Base-by-base conservation (phyloP, 2,329 filamentous ascomycete genomes). In the Trichothecium roseum region DNA sequence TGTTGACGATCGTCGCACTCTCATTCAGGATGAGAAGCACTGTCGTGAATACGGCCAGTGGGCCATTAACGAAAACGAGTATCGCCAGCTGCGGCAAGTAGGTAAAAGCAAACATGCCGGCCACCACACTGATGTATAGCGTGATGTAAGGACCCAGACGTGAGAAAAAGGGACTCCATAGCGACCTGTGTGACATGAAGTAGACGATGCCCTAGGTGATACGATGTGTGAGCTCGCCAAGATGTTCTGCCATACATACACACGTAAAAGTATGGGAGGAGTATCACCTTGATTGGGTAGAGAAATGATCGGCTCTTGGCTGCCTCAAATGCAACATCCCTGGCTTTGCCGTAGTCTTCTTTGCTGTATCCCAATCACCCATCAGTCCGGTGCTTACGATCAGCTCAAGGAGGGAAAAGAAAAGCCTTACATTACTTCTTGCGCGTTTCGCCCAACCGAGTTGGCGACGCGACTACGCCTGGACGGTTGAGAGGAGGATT, bases 51-150 rank as follows among this genome's bases (percentile, higher is more conserved):
- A 82, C 78, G 4, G 84, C 83, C 4, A 89, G 61, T 0, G 84
- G 88, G 0, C 89, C 89, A 44, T 86, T 89, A 42, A 93, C 83
- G 48, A 95, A 78, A 35, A 86, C 71, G 30, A 94, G 72, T 12
- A 94, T 58, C 1, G 86, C 83, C 17, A 86, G 73, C 63, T 95
- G 89, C 1, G 89, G 89, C 8, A 79, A 52, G 55, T 94, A 95
- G 33, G 87, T 83, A 53, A 95, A 78, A 46, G 82, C 64, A 60
- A 96, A 95, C 85, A 95, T 93, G 56, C 74, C 67, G 9, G 68
- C 66, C 2, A 88, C 79, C 31, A 95, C 78, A 30, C 74, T 72
- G 8, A 79, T 57, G 12, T 84, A 86, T 3, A 94, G 70, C 2
- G 72, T 68, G 34, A 93, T 46, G 18, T 81, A 86, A 3, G 73